A percentile compares a stretch with the other conserved stretches of the same genome.
Evolutionary conservation across 768 basidiomycete genomes (phyloP).

Genomic region (Mycena rebaudengoi): DNA sequence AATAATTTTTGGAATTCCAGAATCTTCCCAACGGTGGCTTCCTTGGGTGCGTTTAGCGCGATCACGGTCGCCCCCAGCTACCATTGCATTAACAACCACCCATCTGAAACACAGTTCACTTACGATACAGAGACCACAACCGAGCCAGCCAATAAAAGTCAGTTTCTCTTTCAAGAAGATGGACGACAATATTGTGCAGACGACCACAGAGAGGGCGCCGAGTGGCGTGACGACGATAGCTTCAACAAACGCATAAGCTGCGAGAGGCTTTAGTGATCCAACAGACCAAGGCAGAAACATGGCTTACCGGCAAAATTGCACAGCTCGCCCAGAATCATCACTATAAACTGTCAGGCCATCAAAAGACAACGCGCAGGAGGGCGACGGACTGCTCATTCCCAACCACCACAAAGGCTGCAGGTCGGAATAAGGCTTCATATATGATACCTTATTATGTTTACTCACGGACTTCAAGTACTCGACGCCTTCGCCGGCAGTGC

Average conservation of each 20-base stretch:
- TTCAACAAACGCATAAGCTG: constrained; percentile 88
- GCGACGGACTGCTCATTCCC: constrained; percentile 81
- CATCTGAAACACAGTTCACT: not conserved
- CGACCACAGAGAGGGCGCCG: constrained; percentile 93
- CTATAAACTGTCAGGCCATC: constrained; percentile 44
- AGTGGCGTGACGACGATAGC: constrained; percentile 97
- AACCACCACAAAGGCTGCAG: constrained; percentile 87
- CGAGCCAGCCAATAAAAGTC: constrained; percentile 96
- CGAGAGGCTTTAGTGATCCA: not conserved
- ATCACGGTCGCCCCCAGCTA: constrained; percentile 83
- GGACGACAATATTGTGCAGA: constrained; percentile 91
- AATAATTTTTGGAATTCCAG: constrained; percentile 79
- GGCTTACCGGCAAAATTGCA: constrained; percentile 84
- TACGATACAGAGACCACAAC: constrained; percentile 84
- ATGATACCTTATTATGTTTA: constrained; percentile 17
- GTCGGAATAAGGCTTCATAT: constrained; percentile 3
- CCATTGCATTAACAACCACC: too few species aligned
- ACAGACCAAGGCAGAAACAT: constrained; percentile 34
- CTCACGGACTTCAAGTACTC: constrained; percentile 92
- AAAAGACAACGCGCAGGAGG: not conserved
- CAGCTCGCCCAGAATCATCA: constrained; percentile 91
- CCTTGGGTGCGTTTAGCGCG: constrained; percentile 79
- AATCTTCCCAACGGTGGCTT: constrained; percentile 74
- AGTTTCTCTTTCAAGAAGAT: constrained; percentile 92
- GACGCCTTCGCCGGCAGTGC: constrained; percentile 82